Percentiles rank a stretch among this genome's conserved stretches.
phyloP scores from a whole-genome alignment of 2,329 filamentous ascomycete species.

The Ceratocystiopsis brevicomis region DNA sequence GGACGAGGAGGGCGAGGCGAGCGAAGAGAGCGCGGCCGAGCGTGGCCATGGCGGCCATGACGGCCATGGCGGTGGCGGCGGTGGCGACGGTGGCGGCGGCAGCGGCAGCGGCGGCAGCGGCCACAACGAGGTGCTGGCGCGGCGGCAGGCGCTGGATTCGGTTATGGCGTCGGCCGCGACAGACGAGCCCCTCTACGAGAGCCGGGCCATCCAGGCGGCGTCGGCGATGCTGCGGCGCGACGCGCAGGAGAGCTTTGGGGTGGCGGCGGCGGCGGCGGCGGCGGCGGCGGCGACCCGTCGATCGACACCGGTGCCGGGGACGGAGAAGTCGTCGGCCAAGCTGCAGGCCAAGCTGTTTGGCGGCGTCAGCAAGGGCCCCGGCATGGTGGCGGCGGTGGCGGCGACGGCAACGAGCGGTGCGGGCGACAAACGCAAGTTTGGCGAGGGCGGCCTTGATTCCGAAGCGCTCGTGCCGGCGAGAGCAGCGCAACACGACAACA shows the following conservation, averaged over 20 bases:
- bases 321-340: slow-evolving; percentile 25
- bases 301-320: slow-evolving; percentile 15
- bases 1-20: slow-evolving; percentile 21
- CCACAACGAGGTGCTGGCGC: slow-evolving; percentile 32
- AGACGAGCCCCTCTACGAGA: slow-evolving; percentile 41
- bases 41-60: too few relatives aligned
- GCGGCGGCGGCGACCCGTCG: slow-evolving; percentile 27
- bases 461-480: too few relatives aligned
- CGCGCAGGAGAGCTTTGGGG: slow-evolving; percentile 32
- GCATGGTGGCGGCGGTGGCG: slow-evolving; percentile 7
- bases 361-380: slow-evolving; percentile 21
- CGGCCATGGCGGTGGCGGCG: background rate
- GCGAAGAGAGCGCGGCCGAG: background rate
- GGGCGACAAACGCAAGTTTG: slow-evolving; percentile 33
- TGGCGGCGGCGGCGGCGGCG: slow-evolving; percentile 22
- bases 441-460: slow-evolving; percentile 11
- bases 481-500: background rate
- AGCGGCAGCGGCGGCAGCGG: slow-evolving; percentile 2
- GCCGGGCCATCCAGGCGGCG: slow-evolving; percentile 60
- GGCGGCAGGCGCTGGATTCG: slow-evolving; percentile 28
- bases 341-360: slow-evolving; percentile 34
- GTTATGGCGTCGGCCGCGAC: slow-evolving; percentile 2
- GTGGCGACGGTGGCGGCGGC: background rate
- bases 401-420: too few relatives aligned
- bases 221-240: slow-evolving; percentile 53